Percentiles rank a stretch among this genome's conserved stretches.
phyloP scores from a whole-genome alignment of 2,329 filamentous ascomycete genomes.

The Epichloe sylvatica region DNA sequence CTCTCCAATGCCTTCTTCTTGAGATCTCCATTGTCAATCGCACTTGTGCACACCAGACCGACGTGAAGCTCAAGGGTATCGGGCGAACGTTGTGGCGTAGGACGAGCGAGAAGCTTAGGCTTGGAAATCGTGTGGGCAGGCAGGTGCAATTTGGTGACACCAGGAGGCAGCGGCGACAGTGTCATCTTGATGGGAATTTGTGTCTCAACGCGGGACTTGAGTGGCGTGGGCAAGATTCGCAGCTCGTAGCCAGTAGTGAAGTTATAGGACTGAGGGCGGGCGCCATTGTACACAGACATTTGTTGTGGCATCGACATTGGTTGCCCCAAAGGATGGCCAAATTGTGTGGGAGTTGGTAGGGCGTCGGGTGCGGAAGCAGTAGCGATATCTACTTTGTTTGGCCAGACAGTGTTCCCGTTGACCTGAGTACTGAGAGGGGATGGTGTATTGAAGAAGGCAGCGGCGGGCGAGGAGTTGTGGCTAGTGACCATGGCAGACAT shows the following conservation, averaged over 20 bases:
- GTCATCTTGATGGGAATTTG: constrained; percentile 83
- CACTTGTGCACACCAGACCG: constrained; percentile 80
- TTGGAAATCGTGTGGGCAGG: constrained; percentile 89
- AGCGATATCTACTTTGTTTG: constrained; percentile 16
- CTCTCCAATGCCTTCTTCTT: constrained; percentile 52
- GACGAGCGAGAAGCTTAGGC: constrained; percentile 74
- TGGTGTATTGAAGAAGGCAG: constrained; percentile 31
- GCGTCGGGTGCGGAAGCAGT: constrained; percentile 12
- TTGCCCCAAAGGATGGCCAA: constrained; percentile 9
- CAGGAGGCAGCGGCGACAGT: constrained; percentile 58
- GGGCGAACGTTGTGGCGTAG: constrained; percentile 46
- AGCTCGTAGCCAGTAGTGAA: constrained; percentile 29
- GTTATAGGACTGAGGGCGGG: constrained; percentile 14
- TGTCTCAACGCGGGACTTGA: constrained; percentile 89
- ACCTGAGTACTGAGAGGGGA: constrained; percentile 27
- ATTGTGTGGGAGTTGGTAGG: constrained; percentile 14
- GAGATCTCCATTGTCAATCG: constrained; percentile 61
- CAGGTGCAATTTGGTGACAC: constrained; percentile 69
- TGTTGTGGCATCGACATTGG: constrained; percentile 11
- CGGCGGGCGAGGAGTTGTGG: constrained; percentile 37
- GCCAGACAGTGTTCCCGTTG: constrained; percentile 23
- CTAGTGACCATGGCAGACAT: constrained; percentile 36
- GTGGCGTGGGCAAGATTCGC: constrained; percentile 50
- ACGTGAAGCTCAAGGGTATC: constrained; percentile 71
- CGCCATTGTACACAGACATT: constrained; percentile 14